Evolutionary conservation across 306 rosid genomes (phyloP).

Genomic region (Begonia fuchsioides): DNA sequence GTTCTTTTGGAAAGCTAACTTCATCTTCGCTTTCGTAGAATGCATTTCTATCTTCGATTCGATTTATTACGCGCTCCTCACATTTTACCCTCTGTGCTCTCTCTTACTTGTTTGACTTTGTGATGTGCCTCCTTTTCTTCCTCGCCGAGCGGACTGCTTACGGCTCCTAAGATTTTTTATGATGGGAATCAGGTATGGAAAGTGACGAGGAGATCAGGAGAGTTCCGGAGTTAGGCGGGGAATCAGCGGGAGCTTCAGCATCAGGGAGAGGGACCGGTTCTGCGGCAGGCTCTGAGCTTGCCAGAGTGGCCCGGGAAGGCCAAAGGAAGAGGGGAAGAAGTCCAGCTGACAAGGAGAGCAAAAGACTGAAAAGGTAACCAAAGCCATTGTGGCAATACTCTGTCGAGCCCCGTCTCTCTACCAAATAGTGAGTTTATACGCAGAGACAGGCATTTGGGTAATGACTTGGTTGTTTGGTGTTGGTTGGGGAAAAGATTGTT

Average conservation of each 20-base stretch:
- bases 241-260: constrained; percentile 71
- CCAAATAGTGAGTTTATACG: neutral
- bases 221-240: constrained; percentile 90
- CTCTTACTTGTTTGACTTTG: no score
- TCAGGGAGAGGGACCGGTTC: constrained; percentile 46
- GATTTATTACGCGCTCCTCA: no score
- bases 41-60: no score
- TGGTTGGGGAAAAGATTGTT: constrained; percentile 33
- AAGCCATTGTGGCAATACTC: neutral
- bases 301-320: constrained; percentile 43
- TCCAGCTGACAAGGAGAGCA: constrained; percentile 90
- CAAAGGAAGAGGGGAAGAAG: constrained; percentile 82
- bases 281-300: constrained; percentile 50
- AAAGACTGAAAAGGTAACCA: constrained; percentile 68
- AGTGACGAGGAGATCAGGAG: constrained; percentile 96
- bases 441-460: constrained; percentile 14
- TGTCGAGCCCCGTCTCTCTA: neutral
- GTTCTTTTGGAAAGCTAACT: no score
- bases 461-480: neutral
- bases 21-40: no score
- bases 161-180: no score
- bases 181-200: constrained; percentile 36
- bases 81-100: no score
- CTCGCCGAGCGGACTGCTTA: no score
- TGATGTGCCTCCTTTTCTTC: no score